Evolutionary conservation across 2,329 filamentous ascomycete genomes (phyloP).

Genomic region (Tolypocladium nubicola): DNA sequence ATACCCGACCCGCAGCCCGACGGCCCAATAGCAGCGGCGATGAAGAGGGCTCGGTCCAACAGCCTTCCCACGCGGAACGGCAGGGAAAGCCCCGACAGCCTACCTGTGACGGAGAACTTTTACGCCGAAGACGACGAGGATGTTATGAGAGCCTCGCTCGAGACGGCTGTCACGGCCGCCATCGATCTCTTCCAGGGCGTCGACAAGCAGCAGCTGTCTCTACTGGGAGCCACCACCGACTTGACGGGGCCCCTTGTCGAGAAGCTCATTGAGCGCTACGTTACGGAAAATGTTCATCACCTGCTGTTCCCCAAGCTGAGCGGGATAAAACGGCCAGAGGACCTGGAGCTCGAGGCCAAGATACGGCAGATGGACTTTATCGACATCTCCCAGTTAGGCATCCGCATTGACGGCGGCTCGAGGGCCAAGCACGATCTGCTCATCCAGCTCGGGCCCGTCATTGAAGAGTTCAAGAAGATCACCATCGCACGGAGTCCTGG

Average conservation of each 20-base stretch:
- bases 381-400: constrained; percentile 89
- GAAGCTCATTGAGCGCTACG: constrained; percentile 86
- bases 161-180: constrained; percentile 83
- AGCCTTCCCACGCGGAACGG: constrained; percentile 27
- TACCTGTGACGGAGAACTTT: constrained; percentile 50
- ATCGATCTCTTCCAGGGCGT: constrained; percentile 95
- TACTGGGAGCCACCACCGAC: constrained; percentile 86
- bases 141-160: constrained; percentile 75
- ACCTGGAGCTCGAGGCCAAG: constrained; percentile 78
- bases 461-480: constrained; percentile 86
- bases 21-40: constrained; percentile 43
- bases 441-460: constrained; percentile 62
- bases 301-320: constrained; percentile 77
- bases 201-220: constrained; percentile 87
- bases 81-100: constrained; percentile 20
- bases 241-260: constrained; percentile 88
- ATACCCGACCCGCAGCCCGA: constrained; percentile 50
- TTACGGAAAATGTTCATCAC: constrained; percentile 86
- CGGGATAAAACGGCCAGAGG: constrained; percentile 67
- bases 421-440: constrained; percentile 74
- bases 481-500: constrained; percentile 66
- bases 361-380: constrained; percentile 89
- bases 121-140: constrained; percentile 87
- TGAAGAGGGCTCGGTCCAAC: constrained; percentile 44
- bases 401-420: constrained; percentile 69